Evolutionary conservation across 345 rosid genomes (phyloP).

Genomic region (Eucalyptus marginata): DNA sequence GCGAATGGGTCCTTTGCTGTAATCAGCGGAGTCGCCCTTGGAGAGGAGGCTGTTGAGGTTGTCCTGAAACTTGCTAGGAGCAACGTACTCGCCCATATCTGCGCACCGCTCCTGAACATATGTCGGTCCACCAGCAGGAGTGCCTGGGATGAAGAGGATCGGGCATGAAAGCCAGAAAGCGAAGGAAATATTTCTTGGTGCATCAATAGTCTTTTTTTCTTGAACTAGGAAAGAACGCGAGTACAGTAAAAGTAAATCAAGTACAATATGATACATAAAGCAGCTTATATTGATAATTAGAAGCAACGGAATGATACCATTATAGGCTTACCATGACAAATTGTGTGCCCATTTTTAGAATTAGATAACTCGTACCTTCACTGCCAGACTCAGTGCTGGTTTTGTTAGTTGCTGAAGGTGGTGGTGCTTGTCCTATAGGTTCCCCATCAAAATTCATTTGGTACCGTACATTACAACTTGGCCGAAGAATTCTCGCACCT

Average conservation of each 20-base stretch:
- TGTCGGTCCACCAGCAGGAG: not conserved
- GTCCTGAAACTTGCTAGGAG: not conserved
- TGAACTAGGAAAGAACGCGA: not conserved
- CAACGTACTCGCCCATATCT: not conserved
- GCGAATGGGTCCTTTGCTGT: not conserved
- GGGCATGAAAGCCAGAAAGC: not conserved
- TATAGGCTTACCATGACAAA: too few relatives aligned
- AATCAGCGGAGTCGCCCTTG: accelerated
- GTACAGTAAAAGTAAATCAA: not conserved
- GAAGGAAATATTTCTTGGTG: not conserved
- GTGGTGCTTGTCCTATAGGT: not conserved
- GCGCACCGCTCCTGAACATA: accelerated
- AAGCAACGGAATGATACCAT: not conserved
- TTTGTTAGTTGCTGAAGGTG: not conserved
- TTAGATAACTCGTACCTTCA: not conserved
- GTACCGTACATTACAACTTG: conserved; percentile 8
- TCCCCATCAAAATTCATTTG: not conserved
- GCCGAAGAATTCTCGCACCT: not conserved
- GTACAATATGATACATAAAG: too few relatives aligned
- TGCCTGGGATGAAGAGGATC: not conserved
- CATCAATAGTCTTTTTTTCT: not conserved
- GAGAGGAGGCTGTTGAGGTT: not conserved
- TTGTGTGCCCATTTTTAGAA: too few relatives aligned
- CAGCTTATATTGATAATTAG: too few relatives aligned
- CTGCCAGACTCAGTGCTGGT: not conserved